Conservation (phyloP, 768 basidiomycete species). For the Kwoniella sp. region DNA sequence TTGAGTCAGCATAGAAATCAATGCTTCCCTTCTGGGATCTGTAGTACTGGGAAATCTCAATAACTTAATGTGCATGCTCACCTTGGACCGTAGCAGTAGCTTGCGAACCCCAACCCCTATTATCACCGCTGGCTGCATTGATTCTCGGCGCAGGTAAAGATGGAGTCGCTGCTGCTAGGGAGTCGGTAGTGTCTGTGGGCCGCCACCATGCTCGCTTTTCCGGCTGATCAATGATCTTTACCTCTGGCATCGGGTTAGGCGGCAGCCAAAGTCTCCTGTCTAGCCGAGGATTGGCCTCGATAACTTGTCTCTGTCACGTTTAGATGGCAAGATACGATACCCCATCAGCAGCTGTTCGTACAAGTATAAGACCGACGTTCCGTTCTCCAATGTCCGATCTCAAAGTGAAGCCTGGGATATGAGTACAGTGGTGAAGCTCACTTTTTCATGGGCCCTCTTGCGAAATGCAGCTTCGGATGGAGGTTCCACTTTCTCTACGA, state of each 20-base stretch:
- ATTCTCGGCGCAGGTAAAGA: neutral
- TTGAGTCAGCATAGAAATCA: no score
- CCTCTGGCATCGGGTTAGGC: neutral
- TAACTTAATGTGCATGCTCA: neutral
- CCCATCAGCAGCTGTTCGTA: no score
- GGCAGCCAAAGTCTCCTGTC: constrained; percentile 13
- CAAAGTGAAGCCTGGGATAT: no score
- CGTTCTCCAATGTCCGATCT: neutral
- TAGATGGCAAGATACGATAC: neutral
- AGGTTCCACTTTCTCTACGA: neutral
- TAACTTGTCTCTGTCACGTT: neutral
- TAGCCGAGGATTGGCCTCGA: constrained; percentile 8
- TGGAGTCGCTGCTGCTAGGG: neutral
- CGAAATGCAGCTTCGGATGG: constrained; percentile 12
- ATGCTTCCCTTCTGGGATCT: no score
- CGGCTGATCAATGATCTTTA: neutral
- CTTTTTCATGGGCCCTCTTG: neutral
- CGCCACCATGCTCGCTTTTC: constrained; percentile 12
- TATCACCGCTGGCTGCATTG: neutral
- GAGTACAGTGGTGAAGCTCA: neutral
- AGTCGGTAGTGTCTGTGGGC: constrained; percentile 7
- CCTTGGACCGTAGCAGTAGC: constrained; percentile 14
- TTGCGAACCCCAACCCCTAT: constrained; percentile 1
- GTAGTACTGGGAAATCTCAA: no score
- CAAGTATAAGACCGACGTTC: no score